Evolutionary conservation across 148 eudicot species (phyloP), one percentile per base, ranked within the genome.

Genomic region (Spergularia bocconei): DNA sequence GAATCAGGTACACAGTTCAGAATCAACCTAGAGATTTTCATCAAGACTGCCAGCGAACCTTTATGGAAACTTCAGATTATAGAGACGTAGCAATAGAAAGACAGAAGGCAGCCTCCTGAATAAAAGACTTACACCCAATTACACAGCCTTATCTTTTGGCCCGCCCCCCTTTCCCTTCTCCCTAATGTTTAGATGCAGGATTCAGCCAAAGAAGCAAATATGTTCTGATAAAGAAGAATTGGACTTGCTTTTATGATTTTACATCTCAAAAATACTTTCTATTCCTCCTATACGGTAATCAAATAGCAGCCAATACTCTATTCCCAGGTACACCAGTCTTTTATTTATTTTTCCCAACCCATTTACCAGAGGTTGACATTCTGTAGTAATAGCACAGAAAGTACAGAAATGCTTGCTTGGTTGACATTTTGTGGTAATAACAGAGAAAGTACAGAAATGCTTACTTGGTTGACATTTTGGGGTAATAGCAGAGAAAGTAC

Each of bases 321-420:
- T 38, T 63, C 51, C 41, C 41, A 39, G 52, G 23, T 65, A 41
- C 69, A 65, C 25, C 52, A 15, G 5, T 13, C 55, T 50, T 69
- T 12, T 0, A 11, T 5, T 20, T 21, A 11, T 10, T 20, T 20
- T 67, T 67, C 33, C 36, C 39, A 29, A 48, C 21, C 71, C 17
- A 69, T 48, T 51, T 29, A 13, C 11, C 6, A 62, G 38, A 70
- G 51, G 51, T 6, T 4, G 33, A 39, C 2, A 67, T 7, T 9
- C 47, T 67, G 55, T 47, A 41, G 67, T n/a, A 60, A 70, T 6
- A 71, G 14, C n/a, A 11, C 13, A 54, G 20, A 19, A 54, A 25
- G 23, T 53, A 16, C 7, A n/a, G 19, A 55, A 7, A 39, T 15
- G 2, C 69, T 72, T 84, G 90, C 98, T 87, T 87, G 86, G 89